phyloP scores from a whole-genome alignment of 163 green algal species.

The Volvox carteri region DNA sequence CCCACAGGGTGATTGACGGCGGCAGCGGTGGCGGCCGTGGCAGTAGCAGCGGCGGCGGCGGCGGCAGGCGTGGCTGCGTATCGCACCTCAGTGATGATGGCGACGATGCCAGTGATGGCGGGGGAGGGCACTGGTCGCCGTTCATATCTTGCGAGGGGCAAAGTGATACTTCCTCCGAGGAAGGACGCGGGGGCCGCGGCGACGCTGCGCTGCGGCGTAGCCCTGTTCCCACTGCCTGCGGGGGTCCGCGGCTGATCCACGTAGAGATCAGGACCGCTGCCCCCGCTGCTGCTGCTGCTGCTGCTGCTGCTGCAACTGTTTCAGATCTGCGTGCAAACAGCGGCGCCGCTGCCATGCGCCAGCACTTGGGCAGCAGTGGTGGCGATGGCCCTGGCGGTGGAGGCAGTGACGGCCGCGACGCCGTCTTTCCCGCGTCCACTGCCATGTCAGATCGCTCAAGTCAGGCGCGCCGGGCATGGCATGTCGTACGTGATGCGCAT shows the following conservation, averaged over 20 bases:
- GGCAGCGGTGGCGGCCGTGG: too few species aligned
- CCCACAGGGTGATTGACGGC: too few species aligned
- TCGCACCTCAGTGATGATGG: too few species aligned
- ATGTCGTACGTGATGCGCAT: not conserved
- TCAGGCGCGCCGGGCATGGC: not conserved
- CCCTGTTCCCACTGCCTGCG: too few species aligned
- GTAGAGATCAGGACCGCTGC: too few species aligned
- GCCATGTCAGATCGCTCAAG: not conserved
- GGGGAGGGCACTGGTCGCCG: not conserved
- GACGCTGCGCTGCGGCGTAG: not conserved
- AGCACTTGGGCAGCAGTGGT: too few species aligned
- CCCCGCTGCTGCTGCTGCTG: too few species aligned
- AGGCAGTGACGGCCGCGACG: not conserved
- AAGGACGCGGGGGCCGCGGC: not conserved
- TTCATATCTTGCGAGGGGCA: not conserved
- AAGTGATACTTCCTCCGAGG: not conserved
- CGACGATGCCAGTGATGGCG: not conserved
- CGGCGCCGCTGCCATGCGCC: not conserved
- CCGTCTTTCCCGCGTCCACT: too few species aligned
- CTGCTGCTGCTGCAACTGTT: too few species aligned
- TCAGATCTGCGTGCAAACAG: not conserved
- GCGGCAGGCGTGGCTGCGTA: too few species aligned
- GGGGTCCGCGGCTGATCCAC: not conserved
- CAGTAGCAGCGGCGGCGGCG: too few species aligned
- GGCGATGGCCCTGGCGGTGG: not conserved